Conservation (phyloP, 371 early-diverging fungal species). For the Mucor velutinosus region DNA sequence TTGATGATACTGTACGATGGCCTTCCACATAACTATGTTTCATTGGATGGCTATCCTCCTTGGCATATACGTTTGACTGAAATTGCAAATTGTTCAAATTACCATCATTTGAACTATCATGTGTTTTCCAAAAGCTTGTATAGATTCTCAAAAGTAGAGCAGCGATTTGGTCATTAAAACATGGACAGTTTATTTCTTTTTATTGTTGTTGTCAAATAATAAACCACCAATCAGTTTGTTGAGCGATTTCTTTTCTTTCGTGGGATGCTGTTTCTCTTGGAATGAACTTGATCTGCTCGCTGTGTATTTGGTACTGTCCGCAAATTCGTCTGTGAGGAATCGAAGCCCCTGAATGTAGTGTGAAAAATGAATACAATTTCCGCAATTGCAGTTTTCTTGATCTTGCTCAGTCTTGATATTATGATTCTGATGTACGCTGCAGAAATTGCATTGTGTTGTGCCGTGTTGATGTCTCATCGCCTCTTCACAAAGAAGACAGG, state of each 20-base stretch:
- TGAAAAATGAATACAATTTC: neutral
- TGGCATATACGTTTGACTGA: slow-evolving; percentile 68
- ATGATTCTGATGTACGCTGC: neutral
- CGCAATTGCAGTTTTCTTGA: neutral
- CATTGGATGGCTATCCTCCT: slow-evolving; percentile 64
- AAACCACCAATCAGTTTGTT: neutral
- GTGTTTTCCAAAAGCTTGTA: slow-evolving; percentile 47
- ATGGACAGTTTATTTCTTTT: neutral
- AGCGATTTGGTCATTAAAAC: slow-evolving; percentile 49
- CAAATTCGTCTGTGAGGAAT: neutral
- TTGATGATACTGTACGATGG: slow-evolving; percentile 62
- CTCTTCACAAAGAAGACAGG: neutral
- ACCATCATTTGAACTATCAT: slow-evolving; percentile 41
- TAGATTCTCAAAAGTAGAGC: slow-evolving; percentile 54
- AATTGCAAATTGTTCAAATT: slow-evolving; percentile 37
- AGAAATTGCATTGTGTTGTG: neutral
- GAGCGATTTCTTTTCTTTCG: neutral
- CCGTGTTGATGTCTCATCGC: neutral
- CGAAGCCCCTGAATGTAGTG: neutral
- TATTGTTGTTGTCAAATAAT: neutral
- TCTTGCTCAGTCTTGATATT: neutral
- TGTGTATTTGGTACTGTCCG: neutral
- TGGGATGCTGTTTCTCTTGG: neutral
- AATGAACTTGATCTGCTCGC: neutral
- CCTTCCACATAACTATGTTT: slow-evolving; percentile 52